Evolutionary conservation across 257 asterid genomes (phyloP).

Genomic region (Apocynum venetum): DNA sequence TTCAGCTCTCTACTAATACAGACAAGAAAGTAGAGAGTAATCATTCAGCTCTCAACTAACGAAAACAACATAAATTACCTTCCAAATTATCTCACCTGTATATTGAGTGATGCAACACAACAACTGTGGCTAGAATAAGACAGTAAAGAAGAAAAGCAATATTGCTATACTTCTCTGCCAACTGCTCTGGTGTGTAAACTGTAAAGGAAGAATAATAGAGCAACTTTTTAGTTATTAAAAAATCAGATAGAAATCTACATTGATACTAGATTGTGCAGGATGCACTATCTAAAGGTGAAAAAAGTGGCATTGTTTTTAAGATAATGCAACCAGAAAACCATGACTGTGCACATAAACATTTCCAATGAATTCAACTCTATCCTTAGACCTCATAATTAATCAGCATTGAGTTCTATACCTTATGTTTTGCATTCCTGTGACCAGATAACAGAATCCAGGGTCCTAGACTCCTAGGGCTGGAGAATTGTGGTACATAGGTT

Average conservation of each 20-base stretch:
- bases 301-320: neutral
- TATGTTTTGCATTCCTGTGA: neutral
- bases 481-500: neutral
- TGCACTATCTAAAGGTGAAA: neutral
- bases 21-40: neutral
- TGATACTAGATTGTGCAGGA: neutral
- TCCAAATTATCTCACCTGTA: conserved; percentile 45
- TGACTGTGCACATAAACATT: neutral
- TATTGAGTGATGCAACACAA: conserved; percentile 59
- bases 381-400: neutral
- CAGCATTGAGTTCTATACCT: neutral
- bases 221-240: neutral
- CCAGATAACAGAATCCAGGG: neutral
- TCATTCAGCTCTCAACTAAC: too few species aligned
- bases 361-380: conserved; percentile 3
- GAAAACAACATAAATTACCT: conserved; percentile 2
- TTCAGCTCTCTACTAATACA: conserved; percentile 11
- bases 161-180: conserved; percentile 87
- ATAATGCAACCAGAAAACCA: neutral
- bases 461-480: neutral
- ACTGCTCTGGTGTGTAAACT: conserved; percentile 90
- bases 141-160: conserved; percentile 79
- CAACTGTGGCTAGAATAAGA: conserved; percentile 61
- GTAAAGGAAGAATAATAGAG: conserved; percentile 22
- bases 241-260: conserved; percentile 8